These are phyloP conservation scores for Gnetum montanum DNA, from an alignment of 75 land plant genomes.

Conservation along the genomic window DNA sequence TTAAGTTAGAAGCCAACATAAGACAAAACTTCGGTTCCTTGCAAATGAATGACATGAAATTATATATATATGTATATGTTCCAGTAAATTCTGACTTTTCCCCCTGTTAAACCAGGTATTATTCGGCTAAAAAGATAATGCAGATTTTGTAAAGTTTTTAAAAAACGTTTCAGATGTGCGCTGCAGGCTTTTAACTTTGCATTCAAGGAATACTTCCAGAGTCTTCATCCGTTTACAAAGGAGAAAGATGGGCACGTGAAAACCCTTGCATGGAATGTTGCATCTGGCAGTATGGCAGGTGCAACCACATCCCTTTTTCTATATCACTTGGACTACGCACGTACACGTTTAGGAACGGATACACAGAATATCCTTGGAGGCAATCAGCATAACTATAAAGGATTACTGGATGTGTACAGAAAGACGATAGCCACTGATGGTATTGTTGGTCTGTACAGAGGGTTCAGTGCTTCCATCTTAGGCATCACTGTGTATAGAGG, in stretches of 20 bases:
- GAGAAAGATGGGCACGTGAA: conserved; percentile 72
- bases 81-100: too few species aligned
- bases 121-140: too few species aligned
- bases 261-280: conserved; percentile 77
- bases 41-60: too few species aligned
- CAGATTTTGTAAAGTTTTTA: too few species aligned
- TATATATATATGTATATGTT: too few species aligned
- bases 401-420: conserved; percentile 65
- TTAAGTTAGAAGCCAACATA: too few species aligned
- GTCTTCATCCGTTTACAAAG: conserved; percentile 45
- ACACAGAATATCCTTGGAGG: conserved; percentile 19
- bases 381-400: conserved; percentile 49
- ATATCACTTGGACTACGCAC: conserved; percentile 77
- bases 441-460: conserved; percentile 66
- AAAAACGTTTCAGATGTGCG: too few species aligned
- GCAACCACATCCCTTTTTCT: conserved; percentile 66
- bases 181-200: conserved; percentile 90
- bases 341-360: conserved; percentile 75
- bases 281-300: conserved; percentile 86
- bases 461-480: conserved; percentile 52
- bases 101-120: too few species aligned
- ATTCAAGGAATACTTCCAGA: conserved; percentile 78
- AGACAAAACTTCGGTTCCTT: too few species aligned
- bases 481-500: conserved; percentile 82
- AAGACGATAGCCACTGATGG: conserved; percentile 74